These are phyloP conservation scores for Clarireedia paspali DNA, from an alignment of 2,329 filamentous ascomycete species.

Conservation along the genomic window DNA sequence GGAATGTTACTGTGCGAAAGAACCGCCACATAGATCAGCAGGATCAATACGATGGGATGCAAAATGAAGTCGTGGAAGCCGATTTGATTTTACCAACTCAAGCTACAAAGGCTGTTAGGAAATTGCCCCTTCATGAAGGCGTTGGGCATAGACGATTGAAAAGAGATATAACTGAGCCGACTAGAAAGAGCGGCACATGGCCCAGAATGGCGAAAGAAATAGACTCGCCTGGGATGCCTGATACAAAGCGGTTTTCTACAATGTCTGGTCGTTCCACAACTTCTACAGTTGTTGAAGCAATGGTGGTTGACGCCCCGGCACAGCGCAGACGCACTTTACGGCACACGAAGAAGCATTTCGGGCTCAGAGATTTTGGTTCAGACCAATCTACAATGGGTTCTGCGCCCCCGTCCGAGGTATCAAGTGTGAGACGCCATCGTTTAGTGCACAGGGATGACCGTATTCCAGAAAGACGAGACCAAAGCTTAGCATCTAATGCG, in stretches of 20 bases:
- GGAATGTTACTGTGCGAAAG: constrained; percentile 47
- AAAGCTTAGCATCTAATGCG: constrained; percentile 40
- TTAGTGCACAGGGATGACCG: constrained; percentile 20
- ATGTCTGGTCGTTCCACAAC: constrained; percentile 47
- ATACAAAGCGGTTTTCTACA: constrained; percentile 42
- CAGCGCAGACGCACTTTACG: constrained; percentile 47
- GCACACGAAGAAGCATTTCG: constrained; percentile 50
- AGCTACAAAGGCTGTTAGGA: constrained; percentile 37
- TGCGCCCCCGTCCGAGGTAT: constrained; percentile 33
- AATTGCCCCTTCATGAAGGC: constrained; percentile 23
- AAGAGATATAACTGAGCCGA: constrained; percentile 11
- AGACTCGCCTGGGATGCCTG: constrained; percentile 26
- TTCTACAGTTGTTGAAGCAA: constrained; percentile 52
- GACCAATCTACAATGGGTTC: constrained; percentile 32
- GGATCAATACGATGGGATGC: constrained; percentile 23
- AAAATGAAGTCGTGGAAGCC: constrained; percentile 40
- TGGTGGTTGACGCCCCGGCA: constrained; percentile 44
- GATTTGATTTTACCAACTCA: constrained; percentile 42
- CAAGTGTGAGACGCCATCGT: constrained; percentile 20
- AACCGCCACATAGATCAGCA: constrained; percentile 15
- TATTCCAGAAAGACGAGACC: constrained; percentile 21
- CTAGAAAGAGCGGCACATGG: constrained; percentile 1
- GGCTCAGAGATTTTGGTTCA: constrained; percentile 39
- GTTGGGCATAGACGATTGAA: constrained; percentile 21
- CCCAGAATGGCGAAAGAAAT: constrained; percentile 13